Evolutionary conservation across 352 stramenopile species (phyloP).

Genomic region (Globisporangium ultimum): DNA sequence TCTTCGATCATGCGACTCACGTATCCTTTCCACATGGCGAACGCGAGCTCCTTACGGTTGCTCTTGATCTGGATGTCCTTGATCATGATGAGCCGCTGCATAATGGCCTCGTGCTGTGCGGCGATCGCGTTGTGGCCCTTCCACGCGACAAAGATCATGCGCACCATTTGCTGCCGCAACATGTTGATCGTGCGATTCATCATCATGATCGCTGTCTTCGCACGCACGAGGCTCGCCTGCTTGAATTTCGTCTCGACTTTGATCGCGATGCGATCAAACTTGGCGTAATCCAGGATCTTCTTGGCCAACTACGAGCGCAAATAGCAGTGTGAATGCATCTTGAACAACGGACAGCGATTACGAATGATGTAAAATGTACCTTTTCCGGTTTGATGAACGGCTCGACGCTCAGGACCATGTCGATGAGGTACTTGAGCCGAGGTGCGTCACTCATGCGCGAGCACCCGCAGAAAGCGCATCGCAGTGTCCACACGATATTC

Average conservation of each 20-base stretch:
- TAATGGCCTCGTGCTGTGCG: slow-evolving; percentile 42
- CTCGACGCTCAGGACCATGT: slow-evolving; percentile 75
- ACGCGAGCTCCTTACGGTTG: slow-evolving; percentile 41
- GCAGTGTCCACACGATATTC: slow-evolving; percentile 64
- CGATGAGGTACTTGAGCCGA: slow-evolving; percentile 70
- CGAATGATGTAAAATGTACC: slow-evolving; percentile 16
- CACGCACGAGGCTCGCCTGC: slow-evolving; percentile 70
- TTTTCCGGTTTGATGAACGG: slow-evolving; percentile 51
- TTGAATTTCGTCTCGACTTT: slow-evolving; percentile 75
- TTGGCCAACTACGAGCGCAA: slow-evolving; percentile 42
- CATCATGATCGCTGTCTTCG: slow-evolving; percentile 78
- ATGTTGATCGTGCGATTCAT: slow-evolving; percentile 65
- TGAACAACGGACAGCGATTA: neutral
- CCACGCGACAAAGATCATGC: slow-evolving; percentile 80
- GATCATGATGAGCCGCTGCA: slow-evolving; percentile 63
- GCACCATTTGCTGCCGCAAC: slow-evolving; percentile 56
- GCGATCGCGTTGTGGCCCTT: slow-evolving; percentile 57
- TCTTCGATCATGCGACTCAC: slow-evolving; percentile 52
- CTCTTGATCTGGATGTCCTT: slow-evolving; percentile 54
- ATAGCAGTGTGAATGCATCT: neutral
- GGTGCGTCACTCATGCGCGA: slow-evolving; percentile 69
- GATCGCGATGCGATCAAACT: slow-evolving; percentile 74
- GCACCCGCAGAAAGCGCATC: slow-evolving; percentile 70
- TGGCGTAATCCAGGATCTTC: slow-evolving; percentile 70
- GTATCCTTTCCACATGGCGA: slow-evolving; percentile 59